Percentiles rank a stretch among this genome's conserved stretches.
These are phyloP conservation scores for Kuraishia molischiana DNA, from an alignment of 805 yeast genomes.

Conservation along the genomic window DNA sequence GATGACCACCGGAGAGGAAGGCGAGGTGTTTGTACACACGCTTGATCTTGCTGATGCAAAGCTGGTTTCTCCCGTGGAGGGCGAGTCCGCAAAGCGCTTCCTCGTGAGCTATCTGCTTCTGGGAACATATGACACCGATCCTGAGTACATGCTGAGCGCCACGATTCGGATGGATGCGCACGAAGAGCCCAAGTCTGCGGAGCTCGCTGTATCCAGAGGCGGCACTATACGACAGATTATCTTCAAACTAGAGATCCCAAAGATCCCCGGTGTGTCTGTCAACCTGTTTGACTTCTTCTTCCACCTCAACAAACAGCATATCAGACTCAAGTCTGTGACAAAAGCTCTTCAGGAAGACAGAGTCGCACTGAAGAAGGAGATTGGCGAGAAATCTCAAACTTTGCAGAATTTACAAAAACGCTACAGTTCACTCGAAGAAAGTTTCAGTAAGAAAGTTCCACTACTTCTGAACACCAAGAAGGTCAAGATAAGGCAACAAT, in stretches of 20 bases:
- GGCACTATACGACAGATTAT: background rate
- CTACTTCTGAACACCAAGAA: conserved; percentile 1
- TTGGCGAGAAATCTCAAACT: background rate
- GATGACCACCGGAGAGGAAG: conserved; percentile 1
- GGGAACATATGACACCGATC: conserved; percentile 2
- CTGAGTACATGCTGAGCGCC: background rate
- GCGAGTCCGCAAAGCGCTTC: background rate
- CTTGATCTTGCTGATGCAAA: background rate
- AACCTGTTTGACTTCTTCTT: conserved; percentile 2
- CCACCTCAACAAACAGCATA: background rate
- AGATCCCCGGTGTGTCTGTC: background rate
- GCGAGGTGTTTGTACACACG: background rate
- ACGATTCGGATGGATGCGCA: background rate
- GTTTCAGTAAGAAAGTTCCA: conserved; percentile 1
- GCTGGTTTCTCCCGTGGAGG: background rate
- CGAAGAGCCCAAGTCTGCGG: background rate
- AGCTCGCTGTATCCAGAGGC: background rate
- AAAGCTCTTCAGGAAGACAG: background rate
- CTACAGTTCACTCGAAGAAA: background rate
- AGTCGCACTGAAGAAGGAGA: background rate
- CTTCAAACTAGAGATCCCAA: background rate
- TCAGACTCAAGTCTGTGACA: background rate
- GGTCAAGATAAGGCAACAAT: background rate
- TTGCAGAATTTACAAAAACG: background rate
- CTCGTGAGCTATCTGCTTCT: background rate